Evolutionary conservation across 2,329 filamentous ascomycete species (phyloP).

Genomic region (Pseudogymnoascus sp.): DNA sequence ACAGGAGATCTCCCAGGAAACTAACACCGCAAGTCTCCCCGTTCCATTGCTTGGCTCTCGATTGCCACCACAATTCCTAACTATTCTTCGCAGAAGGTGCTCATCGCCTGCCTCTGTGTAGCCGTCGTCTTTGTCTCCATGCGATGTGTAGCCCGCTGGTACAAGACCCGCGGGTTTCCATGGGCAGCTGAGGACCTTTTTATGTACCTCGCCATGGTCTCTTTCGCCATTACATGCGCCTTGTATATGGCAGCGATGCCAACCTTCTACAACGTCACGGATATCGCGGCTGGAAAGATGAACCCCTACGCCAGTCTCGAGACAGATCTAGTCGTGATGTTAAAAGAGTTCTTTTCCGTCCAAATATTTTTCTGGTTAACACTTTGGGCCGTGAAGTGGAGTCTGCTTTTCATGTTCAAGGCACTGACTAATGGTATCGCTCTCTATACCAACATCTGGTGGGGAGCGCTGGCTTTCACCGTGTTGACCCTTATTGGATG

Average conservation of each 20-base stretch:
- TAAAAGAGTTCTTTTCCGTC: slow-evolving; percentile 29
- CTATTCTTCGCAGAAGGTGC: slow-evolving; percentile 10
- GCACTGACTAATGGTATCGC: not conserved
- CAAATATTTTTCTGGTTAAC: slow-evolving; percentile 10
- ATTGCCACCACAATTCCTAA: not conserved
- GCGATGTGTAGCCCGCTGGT: slow-evolving; percentile 12
- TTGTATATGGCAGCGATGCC: slow-evolving; percentile 31
- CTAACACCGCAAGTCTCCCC: not conserved
- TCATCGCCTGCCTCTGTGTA: slow-evolving; percentile 14
- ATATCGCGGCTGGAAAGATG: slow-evolving; percentile 19
- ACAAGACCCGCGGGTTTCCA: slow-evolving; percentile 12
- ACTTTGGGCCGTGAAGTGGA: slow-evolving; percentile 9
- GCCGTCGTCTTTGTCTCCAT: slow-evolving; percentile 11
- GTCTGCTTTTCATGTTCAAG: slow-evolving; percentile 3
- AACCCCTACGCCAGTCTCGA: slow-evolving; percentile 24
- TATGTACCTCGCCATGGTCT: slow-evolving; percentile 15
- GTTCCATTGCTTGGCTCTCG: not conserved
- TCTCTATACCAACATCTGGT: slow-evolving; percentile 6
- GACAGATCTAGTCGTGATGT: slow-evolving; percentile 25
- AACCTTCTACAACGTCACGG: slow-evolving; percentile 26
- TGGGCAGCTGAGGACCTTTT: slow-evolving; percentile 14
- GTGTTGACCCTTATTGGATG: slow-evolving; percentile 30
- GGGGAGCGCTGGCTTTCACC: slow-evolving; percentile 3
- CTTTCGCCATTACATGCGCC: slow-evolving; percentile 24
- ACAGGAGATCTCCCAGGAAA: not conserved